Conservation (phyloP, 208 protist genomes). For the Phytomonas francai region DNA sequence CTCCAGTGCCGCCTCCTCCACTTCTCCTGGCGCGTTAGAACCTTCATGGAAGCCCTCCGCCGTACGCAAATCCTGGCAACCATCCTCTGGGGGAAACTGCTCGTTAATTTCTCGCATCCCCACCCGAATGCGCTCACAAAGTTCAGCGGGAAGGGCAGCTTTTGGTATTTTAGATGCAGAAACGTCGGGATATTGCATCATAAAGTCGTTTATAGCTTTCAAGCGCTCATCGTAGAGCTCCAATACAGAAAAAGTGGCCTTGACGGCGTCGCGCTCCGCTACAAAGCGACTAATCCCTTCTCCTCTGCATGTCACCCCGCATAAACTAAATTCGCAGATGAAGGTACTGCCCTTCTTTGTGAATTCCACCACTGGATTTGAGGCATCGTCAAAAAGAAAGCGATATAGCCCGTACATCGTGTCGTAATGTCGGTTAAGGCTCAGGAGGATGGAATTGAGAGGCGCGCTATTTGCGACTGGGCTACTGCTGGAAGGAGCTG, state of each 20-base stretch:
- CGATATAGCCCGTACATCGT: slow-evolving; percentile 36
- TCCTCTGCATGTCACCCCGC: slow-evolving; percentile 39
- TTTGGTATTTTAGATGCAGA: slow-evolving; percentile 30
- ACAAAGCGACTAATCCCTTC: slow-evolving; percentile 68
- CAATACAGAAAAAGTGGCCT: slow-evolving; percentile 37
- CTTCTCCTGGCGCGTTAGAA: too few relatives aligned
- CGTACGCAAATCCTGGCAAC: too few relatives aligned
- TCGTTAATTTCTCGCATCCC: slow-evolving; percentile 9
- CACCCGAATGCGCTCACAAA: slow-evolving; percentile 21
- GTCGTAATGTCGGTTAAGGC: slow-evolving; percentile 30
- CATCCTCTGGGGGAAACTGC: background rate
- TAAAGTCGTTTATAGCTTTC: slow-evolving; percentile 39
- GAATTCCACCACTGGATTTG: too few relatives aligned
- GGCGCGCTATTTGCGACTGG: slow-evolving; percentile 27
- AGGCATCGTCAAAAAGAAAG: slow-evolving; percentile 28
- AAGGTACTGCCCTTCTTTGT: slow-evolving; percentile 15
- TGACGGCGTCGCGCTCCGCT: slow-evolving; percentile 49
- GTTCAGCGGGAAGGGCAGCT: slow-evolving; percentile 19
- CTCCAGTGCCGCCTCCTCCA: slow-evolving; percentile 15
- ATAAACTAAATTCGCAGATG: slow-evolving; percentile 35
- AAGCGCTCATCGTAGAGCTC: slow-evolving; percentile 60
- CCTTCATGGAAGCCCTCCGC: background rate
- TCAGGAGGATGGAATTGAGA: slow-evolving; percentile 21
- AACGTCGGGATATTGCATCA: slow-evolving; percentile 36
- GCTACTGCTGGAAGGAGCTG: too few relatives aligned